Percentiles rank a stretch among this genome's conserved stretches.
These are phyloP conservation scores for Marasmius sp. DNA, from an alignment of 1,284 basidiomycete genomes.

Conservation along the genomic window DNA sequence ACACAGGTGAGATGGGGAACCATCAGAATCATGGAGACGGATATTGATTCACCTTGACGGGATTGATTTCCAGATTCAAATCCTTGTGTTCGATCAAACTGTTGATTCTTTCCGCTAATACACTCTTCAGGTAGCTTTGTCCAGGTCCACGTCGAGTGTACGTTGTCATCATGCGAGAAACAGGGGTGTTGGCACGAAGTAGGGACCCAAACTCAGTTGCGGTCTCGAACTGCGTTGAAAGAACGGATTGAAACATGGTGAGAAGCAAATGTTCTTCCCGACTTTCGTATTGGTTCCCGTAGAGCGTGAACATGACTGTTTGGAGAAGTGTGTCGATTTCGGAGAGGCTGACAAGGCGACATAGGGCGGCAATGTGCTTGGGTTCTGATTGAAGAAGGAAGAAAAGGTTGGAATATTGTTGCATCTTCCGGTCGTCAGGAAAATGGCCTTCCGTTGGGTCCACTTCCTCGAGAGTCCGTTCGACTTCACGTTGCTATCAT, in stretches of 20 bases:
- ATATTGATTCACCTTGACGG: conserved; percentile 76
- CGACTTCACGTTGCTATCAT: conserved; percentile 85
- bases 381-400: conserved; percentile 98
- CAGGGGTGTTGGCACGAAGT: conserved; percentile 96
- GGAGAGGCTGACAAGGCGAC: conserved; percentile 92
- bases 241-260: conserved; percentile 98
- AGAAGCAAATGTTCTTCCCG: conserved; percentile 97
- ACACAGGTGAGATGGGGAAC: not conserved
- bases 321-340: conserved; percentile 99
- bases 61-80: conserved; percentile 97
- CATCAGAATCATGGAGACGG: not conserved
- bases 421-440: conserved; percentile 89
- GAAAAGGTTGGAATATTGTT: conserved; percentile 98
- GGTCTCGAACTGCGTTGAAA: conserved; percentile 98
- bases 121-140: conserved; percentile 96
- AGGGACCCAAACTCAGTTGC: conserved; percentile 97
- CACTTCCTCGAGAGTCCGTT: conserved; percentile 92
- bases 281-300: conserved; percentile 99
- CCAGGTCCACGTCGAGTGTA: conserved; percentile 98
- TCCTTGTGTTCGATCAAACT: conserved; percentile 98
- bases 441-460: conserved; percentile 87
- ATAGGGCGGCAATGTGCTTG: conserved; percentile 93
- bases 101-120: conserved; percentile 96
- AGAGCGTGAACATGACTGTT: conserved; percentile 99
- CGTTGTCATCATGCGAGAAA: conserved; percentile 99